Base-by-base conservation (phyloP, 192 early-diverging fungal genomes). In the Gorgonomyces haynaldii region DNA sequence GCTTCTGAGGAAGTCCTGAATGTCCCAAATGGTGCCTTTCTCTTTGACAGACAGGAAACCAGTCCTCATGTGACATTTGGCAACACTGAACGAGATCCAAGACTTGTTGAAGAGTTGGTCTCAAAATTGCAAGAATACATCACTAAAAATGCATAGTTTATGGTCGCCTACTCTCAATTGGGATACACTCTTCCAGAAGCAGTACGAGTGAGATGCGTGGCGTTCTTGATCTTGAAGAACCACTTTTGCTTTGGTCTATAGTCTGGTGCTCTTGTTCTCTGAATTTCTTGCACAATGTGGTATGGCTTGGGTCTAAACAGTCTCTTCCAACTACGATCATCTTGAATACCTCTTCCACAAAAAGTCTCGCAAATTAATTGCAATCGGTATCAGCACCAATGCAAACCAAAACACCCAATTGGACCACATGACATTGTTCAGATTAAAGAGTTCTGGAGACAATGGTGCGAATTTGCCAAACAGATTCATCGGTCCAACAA, bases 241-340 rank as follows among this genome's bases (percentile, higher is more conserved):
- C 89, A 82, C 57, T 96, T 91, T 87, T 89, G 88, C 12, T 91
- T 72, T 29, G 96, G 93, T 31, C 91, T 72, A 55, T 96, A 94
- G 61, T 98, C 96, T 17, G 94, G 96, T 41, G 96, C 86, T 66
- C 96, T 96, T 74, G 81, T 88, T 67, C 93, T 96, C 72, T 97
- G 93, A 46, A 97, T 96, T 67, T 98, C 96, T 72, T 98, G 96
- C 29, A 95, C 84, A 52, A 91, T 90, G 60, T 98, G 96, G 61
- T 98, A 96, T 9, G 86, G 73, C 40, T 79, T 57, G 19, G 93
- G 78, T 31, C 60, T 55, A 59, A 87, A 94, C 66, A 84, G 86
- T 25, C 89, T 81, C 64, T 85, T 84, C 50, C 65, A n/a, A n/a
- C n/a, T n/a, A n/a, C n/a, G n/a, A n/a, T n/a, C n/a, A n/a, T 58